A percentile compares a stretch with the other conserved stretches of the same genome.
Evolutionary conservation across 305 asterid genomes (phyloP).

Genomic region (Stenogyne calaminthoides): DNA sequence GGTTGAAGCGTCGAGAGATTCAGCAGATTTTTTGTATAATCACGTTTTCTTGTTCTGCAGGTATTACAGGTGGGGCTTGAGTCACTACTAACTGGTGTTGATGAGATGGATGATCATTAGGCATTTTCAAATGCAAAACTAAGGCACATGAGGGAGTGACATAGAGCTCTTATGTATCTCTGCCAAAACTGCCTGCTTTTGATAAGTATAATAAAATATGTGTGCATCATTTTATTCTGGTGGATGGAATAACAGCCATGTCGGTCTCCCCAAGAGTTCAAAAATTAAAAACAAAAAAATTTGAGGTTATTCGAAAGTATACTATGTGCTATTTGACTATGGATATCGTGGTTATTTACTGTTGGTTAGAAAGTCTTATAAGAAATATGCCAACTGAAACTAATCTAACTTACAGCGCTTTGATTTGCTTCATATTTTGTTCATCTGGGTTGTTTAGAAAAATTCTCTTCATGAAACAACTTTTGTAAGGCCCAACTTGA

Average conservation of each 20-base stretch:
- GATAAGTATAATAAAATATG: conserved; percentile 18
- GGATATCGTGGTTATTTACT: conserved; percentile 17
- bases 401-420: conserved; percentile 19
- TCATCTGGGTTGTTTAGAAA: conserved; percentile 7
- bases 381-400: not conserved
- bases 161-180: conserved; percentile 76
- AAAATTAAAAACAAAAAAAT: not conserved
- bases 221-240: conserved; percentile 19
- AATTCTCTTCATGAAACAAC: not conserved
- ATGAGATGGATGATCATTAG: conserved; percentile 98
- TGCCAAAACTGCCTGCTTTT: conserved; percentile 30
- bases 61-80: conserved; percentile 89
- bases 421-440: conserved; percentile 20
- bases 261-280: conserved; percentile 22
- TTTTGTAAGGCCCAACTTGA: conserved; percentile 1
- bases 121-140: conserved; percentile 87
- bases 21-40: conserved; percentile 5
- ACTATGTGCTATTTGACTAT: not conserved
- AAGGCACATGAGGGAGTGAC: conserved; percentile 97
- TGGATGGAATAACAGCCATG: conserved; percentile 17
- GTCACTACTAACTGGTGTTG: conserved; percentile 79
- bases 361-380: conserved; percentile 22
- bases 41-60: conserved; percentile 46
- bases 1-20: not conserved
- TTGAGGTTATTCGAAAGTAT: conserved; percentile 13